phyloP scores from a whole-genome alignment of 768 basidiomycete species.

The Russula vinacea region DNA sequence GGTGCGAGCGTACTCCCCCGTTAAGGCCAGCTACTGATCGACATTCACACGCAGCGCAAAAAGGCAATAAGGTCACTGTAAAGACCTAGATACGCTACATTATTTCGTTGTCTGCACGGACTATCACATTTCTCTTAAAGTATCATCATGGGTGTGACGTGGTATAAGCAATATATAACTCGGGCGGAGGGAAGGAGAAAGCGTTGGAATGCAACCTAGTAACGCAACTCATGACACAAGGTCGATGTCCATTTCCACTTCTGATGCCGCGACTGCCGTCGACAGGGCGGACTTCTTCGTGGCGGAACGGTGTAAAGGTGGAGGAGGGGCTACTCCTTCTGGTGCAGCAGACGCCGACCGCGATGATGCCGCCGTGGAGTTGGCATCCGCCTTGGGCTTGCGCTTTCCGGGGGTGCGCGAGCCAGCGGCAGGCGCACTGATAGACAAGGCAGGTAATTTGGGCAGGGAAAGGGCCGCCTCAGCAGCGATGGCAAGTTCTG shows the following conservation, averaged over 20 bases:
- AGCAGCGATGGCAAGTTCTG: slow-evolving; percentile 47
- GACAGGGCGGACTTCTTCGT: slow-evolving; percentile 28
- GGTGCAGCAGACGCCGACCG: slow-evolving; percentile 28
- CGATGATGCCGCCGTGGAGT: slow-evolving; percentile 30
- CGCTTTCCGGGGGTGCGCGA: slow-evolving; percentile 22
- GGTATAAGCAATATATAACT: slow-evolving; percentile 7
- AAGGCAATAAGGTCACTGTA: slow-evolving; percentile 22
- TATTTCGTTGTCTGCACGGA: slow-evolving; percentile 12
- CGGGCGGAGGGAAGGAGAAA: background rate
- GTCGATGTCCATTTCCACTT: slow-evolving; percentile 26
- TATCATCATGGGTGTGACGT: slow-evolving; percentile 9
- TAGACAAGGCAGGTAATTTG: slow-evolving; percentile 27
- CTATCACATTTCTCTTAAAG: slow-evolving; percentile 17
- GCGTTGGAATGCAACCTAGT: background rate
- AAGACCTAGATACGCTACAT: slow-evolving; percentile 27
- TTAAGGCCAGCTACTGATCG: background rate
- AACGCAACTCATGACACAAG: slow-evolving; percentile 22
- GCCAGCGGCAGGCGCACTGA: slow-evolving; percentile 10
- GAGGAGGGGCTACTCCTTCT: slow-evolving; percentile 11
- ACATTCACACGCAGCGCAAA: slow-evolving; percentile 23
- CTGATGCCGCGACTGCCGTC: slow-evolving; percentile 26
- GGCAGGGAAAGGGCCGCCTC: slow-evolving; percentile 24
- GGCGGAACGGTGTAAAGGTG: slow-evolving; percentile 18
- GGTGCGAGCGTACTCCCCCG: slow-evolving; percentile 38
- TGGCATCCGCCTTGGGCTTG: slow-evolving; percentile 27